Percentiles rank a stretch among this genome's conserved stretches.
phyloP scores from a whole-genome alignment of 176 grass and related monocot genomes.

The Calamus simplicifolius region DNA sequence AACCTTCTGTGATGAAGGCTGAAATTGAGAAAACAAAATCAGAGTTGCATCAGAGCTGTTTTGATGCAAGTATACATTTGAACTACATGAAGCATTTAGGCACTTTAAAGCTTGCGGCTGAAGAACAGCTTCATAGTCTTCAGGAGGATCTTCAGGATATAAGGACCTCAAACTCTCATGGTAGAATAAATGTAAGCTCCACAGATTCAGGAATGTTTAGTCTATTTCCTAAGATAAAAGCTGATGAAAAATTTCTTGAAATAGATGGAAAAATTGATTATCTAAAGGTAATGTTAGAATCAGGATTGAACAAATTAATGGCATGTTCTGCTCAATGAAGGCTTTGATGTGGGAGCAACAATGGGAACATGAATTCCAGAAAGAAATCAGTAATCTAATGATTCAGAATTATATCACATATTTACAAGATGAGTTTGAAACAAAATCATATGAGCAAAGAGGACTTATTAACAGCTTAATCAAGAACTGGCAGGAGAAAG shows the following conservation, averaged over 20 bases:
- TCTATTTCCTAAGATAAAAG: neutral
- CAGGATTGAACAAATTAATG: constrained; percentile 50
- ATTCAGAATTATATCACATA: constrained; percentile 31
- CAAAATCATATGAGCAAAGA: constrained; percentile 47
- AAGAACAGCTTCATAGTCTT: constrained; percentile 49
- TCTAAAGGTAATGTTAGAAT: constrained; percentile 41
- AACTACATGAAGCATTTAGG: constrained; percentile 9
- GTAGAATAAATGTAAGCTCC: constrained; percentile 7
- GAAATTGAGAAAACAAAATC: constrained; percentile 17
- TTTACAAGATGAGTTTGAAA: constrained; percentile 39
- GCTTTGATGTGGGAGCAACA: constrained; percentile 38
- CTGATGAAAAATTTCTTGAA: constrained; percentile 28
- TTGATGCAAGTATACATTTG: constrained; percentile 18
- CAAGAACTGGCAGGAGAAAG: constrained; percentile 18
- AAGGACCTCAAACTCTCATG: constrained; percentile 14
- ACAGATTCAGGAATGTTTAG: neutral
- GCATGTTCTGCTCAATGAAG: constrained; percentile 38
- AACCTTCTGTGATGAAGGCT: neutral
- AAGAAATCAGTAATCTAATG: constrained; percentile 39
- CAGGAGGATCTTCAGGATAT: constrained; percentile 39
- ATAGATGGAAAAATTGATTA: constrained; percentile 47
- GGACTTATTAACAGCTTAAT: constrained; percentile 24
- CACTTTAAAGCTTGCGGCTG: constrained; percentile 27
- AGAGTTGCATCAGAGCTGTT: constrained; percentile 11
- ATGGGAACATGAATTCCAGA: constrained; percentile 57